Evolutionary conservation across 257 asterid species (phyloP).

Genomic region (Plantago elongata): DNA sequence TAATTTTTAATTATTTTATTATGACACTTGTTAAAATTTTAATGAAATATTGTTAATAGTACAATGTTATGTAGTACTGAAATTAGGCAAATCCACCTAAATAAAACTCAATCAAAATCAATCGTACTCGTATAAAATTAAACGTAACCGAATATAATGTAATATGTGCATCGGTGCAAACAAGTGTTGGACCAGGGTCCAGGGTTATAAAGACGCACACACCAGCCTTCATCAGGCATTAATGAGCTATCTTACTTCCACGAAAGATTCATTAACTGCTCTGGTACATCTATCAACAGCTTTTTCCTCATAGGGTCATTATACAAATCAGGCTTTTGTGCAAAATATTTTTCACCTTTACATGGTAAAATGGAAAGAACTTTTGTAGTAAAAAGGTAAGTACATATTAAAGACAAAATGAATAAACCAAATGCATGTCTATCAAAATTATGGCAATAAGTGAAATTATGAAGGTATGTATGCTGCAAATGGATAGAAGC

Average conservation of each 20-base stretch:
- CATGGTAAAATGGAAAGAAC: conserved; percentile 2
- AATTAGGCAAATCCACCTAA: no score
- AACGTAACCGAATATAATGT: no score
- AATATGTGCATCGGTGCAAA: no score
- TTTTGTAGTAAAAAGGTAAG: conserved; percentile 23
- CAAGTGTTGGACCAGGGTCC: not conserved
- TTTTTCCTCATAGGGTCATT: conserved; percentile 26
- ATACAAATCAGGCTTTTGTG: conserved; percentile 19
- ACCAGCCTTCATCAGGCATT: conserved; percentile 6
- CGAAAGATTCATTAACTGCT: conserved; percentile 6
- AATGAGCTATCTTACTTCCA: conserved; percentile 1
- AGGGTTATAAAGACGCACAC: not conserved
- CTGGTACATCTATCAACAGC: conserved; percentile 26
- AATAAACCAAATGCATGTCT: not conserved
- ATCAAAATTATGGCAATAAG: not conserved
- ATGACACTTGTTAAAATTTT: no score
- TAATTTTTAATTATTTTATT: no score
- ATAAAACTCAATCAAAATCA: no score
- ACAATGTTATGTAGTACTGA: no score
- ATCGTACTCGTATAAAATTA: no score
- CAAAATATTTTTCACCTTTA: conserved; percentile 14
- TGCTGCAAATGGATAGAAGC: conserved; percentile 22
- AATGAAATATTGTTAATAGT: no score
- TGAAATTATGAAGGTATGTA: not conserved
- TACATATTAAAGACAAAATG: conserved; percentile 8